Evolutionary conservation across 345 rosid species (phyloP), one percentile per base, ranked within the genome.

Genomic region (Populus pruinosa): DNA sequence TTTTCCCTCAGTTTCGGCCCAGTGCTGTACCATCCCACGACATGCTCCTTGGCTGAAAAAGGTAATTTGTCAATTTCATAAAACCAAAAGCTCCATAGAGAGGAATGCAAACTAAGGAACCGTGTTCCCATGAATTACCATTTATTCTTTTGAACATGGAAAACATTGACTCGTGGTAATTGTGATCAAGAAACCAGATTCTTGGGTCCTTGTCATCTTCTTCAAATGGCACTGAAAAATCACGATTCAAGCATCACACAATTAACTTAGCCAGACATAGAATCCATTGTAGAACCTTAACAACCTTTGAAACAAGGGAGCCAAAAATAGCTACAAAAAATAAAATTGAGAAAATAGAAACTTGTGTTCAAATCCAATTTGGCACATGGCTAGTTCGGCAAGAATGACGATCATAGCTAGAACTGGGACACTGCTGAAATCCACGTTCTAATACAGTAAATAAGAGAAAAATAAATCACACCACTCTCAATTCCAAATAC

Each of bases 171-270:
- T 91, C 99, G 43, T 93, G 99, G 86, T 93, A 95, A 81, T 93
- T 95, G 83, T 93, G 98, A 85, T 95, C 97, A 76, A 95, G 90
- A 85, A 93, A 95, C 99, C 98, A 95, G 6, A 95, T 93, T 78
- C 90, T 86, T 1, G 94, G 70, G 77, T 93, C 99, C 85, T 90
- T 95, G 47, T 93, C 98, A 77, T 95, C 99, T 82, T 95, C 99
- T 85, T 95, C 99, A 53, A 93, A 93, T 2, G 99, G 99, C 75
- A 95, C 97, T 95, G 88, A 33, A 33, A 71, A 76, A 81, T 20
- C 5, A 38, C n/a, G 14, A 29, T 61, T 6, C 61, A 39, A 39
- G 43, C 49, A 33, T 33, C 36, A 21, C 29, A 73, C 41, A 23
- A 72, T 9, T 27, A 62, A 76, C 64, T 39, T n/a, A 33, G 17